These are phyloP conservation scores for Lepidium campestre DNA, from an alignment of 441 rosid species.

Conservation along the genomic window DNA sequence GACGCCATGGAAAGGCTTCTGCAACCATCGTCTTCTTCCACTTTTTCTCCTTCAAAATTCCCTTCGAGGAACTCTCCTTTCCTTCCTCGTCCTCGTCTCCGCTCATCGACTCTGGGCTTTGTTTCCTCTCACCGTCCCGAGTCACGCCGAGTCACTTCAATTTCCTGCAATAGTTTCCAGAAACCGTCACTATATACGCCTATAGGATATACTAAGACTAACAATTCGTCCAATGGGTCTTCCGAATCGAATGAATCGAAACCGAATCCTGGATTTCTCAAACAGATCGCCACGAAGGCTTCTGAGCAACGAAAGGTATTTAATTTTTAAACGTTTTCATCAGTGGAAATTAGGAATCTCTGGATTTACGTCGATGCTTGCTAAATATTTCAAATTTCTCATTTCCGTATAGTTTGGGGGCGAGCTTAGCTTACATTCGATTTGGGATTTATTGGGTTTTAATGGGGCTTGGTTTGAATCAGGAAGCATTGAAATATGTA, in stretches of 20 bases:
- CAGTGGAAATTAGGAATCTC: not conserved
- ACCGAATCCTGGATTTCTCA: conserved; percentile 27
- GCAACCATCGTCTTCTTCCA: conserved; percentile 49
- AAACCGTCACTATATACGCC: conserved; percentile 19
- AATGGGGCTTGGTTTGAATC: not conserved
- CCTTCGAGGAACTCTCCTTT: conserved; percentile 30
- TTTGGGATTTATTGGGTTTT: conserved; percentile 14
- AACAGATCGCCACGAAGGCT: conserved; percentile 29
- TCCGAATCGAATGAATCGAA: conserved; percentile 22
- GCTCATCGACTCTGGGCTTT: conserved; percentile 30
- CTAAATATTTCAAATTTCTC: not conserved
- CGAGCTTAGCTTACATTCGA: not conserved
- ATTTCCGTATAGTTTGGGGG: not conserved
- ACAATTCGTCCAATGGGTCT: conserved; percentile 13
- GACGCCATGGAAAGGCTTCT: conserved; percentile 94
- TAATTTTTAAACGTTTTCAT: not conserved
- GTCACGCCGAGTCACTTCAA: conserved; percentile 37
- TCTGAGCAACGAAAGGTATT: conserved; percentile 51
- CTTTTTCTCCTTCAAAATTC: conserved; percentile 28
- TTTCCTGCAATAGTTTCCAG: conserved; percentile 33
- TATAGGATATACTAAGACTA: conserved; percentile 5
- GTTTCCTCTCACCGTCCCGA: conserved; percentile 25
- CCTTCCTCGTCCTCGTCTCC: conserved; percentile 40
- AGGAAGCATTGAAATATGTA: not conserved
- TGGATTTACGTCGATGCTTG: not conserved